Evolutionary conservation across 2,329 filamentous ascomycete species (phyloP), one percentile per base, ranked within the genome.

Genomic region (Monilinia vaccinii-corymbosi): DNA sequence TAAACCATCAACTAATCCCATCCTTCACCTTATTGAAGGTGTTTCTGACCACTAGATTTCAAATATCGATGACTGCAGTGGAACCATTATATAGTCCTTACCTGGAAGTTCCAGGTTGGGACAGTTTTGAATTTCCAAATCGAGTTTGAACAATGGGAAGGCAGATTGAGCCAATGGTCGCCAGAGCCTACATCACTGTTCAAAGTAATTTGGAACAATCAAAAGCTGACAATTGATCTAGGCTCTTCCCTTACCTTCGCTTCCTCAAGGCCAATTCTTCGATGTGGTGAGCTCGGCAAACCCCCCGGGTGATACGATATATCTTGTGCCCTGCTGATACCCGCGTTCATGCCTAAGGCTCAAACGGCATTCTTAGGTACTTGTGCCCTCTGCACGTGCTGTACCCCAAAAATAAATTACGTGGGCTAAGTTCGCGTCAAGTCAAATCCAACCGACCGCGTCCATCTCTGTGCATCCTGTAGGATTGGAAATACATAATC

Each of bases 161-260:
- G 25, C 32, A 18, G 34, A 46, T 44, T 18, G 23, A 31, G 38
- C 34, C 31, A 40, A 42, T 52, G 48, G 16, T 3, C 32, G 8
- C 48, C 13, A 44, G 31, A 28, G 7, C 11, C 48, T 11, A 10
- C 16, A 21, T 16, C 14, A 60, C 45, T 56, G 44, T 56, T 31
- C 21, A 45, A 60, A 7, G 7, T 5, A 25, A 40, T 23, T 23
- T 60, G 23, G 28, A 42, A 56, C 50, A 49, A 48, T 56, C 25
- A 34, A 36, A 31, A 57, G 32, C 34, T 60, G 55, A 61, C 42
- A 61, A 47, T 25, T 60, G n/a, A 42, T 13, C 23, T 48, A 70
- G 68, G 45, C 50, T 72, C 4, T 72, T 66, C 49, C 69, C 70
- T 0, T 72, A 72, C 49, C 63, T 72, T 13, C 64, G 67, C n/a